These are phyloP conservation scores for Phylloporus arenicola DNA, from an alignment of 768 basidiomycete species.

Conservation along the genomic window DNA sequence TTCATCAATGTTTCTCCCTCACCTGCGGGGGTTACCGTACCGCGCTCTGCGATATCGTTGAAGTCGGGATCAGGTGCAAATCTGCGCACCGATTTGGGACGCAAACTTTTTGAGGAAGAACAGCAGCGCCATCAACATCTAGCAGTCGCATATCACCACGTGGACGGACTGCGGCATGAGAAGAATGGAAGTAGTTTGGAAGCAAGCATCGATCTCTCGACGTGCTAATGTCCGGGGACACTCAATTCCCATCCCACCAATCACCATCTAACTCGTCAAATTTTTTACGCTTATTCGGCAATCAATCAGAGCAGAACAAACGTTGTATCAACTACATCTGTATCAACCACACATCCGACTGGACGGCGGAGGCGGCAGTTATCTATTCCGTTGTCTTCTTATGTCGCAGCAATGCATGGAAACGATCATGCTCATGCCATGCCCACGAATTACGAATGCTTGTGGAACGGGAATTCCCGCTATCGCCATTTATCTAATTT, in stretches of 20 bases:
- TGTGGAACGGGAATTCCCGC: slow-evolving; percentile 16
- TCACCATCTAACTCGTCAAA: slow-evolving; percentile 13
- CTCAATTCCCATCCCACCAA: neutral
- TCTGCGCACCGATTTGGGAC: slow-evolving; percentile 57
- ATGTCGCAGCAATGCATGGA: slow-evolving; percentile 23
- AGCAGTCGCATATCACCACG: slow-evolving; percentile 9
- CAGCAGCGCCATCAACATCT: slow-evolving; percentile 41
- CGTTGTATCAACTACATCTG: slow-evolving; percentile 33
- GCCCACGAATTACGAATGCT: slow-evolving; percentile 25
- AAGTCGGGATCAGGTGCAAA: slow-evolving; percentile 41
- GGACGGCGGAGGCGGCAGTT: slow-evolving; percentile 19
- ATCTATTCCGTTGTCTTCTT: slow-evolving; percentile 30
- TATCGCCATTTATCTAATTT: slow-evolving; percentile 18
- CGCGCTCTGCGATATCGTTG: slow-evolving; percentile 29
- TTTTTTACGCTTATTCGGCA: slow-evolving; percentile 15
- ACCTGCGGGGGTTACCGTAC: slow-evolving; percentile 37
- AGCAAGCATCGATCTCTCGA: slow-evolving; percentile 29
- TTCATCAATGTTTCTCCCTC: slow-evolving; percentile 72
- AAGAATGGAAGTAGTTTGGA: slow-evolving; percentile 23
- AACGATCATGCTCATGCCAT: slow-evolving; percentile 8
- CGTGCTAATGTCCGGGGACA: slow-evolving; percentile 13
- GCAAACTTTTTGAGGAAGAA: slow-evolving; percentile 69
- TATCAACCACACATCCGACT: slow-evolving; percentile 29
- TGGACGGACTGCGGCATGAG: slow-evolving; percentile 25
- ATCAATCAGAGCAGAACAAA: slow-evolving; percentile 25